Conservation (phyloP, 176 grass and related monocot genomes). For the Cenchrus fungigraminus region DNA sequence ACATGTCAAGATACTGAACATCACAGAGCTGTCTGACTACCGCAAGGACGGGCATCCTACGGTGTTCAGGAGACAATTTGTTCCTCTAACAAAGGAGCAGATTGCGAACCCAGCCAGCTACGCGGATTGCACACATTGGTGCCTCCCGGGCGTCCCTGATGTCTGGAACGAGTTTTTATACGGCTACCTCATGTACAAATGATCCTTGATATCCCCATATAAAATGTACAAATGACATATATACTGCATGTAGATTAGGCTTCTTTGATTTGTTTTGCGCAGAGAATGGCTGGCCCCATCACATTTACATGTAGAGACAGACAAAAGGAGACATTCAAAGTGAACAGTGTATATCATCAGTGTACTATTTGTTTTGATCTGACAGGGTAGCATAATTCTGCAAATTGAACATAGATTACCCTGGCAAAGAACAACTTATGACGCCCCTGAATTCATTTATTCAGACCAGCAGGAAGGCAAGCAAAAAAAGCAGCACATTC, state of each 20-base stretch:
- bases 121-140: slow-evolving; percentile 71
- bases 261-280: slow-evolving; percentile 4
- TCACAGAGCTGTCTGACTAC: slow-evolving; percentile 68
- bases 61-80: slow-evolving; percentile 50
- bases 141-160: slow-evolving; percentile 66
- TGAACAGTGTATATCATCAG: not conserved
- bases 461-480: not conserved
- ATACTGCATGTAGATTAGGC: slow-evolving; percentile 24
- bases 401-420: not conserved
- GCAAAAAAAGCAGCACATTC: not conserved
- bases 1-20: slow-evolving; percentile 66
- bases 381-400: not conserved
- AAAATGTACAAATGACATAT: slow-evolving; percentile 14
- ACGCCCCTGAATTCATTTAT: not conserved
- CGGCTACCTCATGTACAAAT: slow-evolving; percentile 50
- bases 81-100: slow-evolving; percentile 45
- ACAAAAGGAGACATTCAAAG: not conserved
- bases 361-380: not conserved
- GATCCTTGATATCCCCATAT: not conserved
- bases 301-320: not conserved
- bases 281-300: not conserved
- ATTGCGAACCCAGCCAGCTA: slow-evolving; percentile 55
- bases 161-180: slow-evolving; percentile 71
- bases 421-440: not conserved
- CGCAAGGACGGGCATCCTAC: slow-evolving; percentile 77